Conservation (phyloP, 139 green algal species). For the Ettlia oleoabundans region DNA sequence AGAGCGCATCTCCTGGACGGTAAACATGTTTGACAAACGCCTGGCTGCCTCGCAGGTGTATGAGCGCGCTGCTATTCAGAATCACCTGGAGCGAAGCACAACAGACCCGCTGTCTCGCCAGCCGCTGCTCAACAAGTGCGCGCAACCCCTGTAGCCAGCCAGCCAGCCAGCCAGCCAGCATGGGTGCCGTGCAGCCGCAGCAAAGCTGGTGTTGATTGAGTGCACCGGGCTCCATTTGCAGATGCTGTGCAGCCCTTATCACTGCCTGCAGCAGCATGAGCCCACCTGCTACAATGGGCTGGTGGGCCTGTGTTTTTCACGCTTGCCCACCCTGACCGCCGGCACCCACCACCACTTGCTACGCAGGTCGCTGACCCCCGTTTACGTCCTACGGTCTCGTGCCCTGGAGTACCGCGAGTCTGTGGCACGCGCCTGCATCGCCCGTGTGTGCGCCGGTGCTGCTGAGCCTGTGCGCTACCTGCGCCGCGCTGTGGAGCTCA, state of each 20-base stretch:
- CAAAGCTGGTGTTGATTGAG: no score
- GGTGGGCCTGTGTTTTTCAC: no score
- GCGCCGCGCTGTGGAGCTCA: constrained; percentile 59
- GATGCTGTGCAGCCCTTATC: background rate
- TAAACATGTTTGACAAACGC: no score
- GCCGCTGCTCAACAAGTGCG: constrained; percentile 44
- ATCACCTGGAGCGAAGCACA: constrained; percentile 13
- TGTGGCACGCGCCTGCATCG: constrained; percentile 49
- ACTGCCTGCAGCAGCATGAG: no score
- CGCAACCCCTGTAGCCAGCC: background rate
- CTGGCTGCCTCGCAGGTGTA: constrained; percentile 48
- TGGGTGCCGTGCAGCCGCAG: no score
- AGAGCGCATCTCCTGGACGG: no score
- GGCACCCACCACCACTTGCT: no score
- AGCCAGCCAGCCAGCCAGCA: no score
- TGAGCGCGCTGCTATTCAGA: constrained; percentile 54
- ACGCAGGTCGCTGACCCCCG: constrained; percentile 44
- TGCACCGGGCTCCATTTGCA: no score
- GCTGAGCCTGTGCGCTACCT: constrained; percentile 55
- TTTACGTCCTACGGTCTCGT: constrained; percentile 59
- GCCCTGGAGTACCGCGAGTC: constrained; percentile 55
- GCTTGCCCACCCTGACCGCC: no score
- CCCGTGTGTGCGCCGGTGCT: constrained; percentile 33
- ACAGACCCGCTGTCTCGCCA: constrained; percentile 58
- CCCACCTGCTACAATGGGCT: no score